phyloP scores from a whole-genome alignment of 2,329 filamentous ascomycete genomes.

The Fusarium annulatum region DNA sequence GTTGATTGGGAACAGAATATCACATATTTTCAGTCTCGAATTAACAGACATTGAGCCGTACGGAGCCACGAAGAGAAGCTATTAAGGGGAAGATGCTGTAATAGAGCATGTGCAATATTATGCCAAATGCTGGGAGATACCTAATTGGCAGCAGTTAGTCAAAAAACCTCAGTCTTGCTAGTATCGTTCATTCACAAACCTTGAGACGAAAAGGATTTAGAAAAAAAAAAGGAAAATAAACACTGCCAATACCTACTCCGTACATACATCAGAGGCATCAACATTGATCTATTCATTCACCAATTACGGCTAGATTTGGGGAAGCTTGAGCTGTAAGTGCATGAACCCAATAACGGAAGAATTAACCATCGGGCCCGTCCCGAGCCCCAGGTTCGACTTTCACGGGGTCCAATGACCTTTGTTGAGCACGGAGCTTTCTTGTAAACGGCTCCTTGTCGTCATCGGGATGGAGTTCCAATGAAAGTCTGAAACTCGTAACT shows the following conservation, averaged over 20 bases:
- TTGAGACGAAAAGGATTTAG: neutral
- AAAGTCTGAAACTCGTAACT: constrained; percentile 29
- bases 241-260: neutral
- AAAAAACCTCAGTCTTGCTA: neutral
- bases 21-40: neutral
- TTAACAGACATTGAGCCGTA: neutral
- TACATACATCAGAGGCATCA: neutral
- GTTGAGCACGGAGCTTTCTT: constrained; percentile 9
- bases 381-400: neutral
- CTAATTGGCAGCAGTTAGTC: neutral
- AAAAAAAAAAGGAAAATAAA: no score
- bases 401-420: neutral
- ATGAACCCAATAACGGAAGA: constrained; percentile 31
- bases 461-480: constrained; percentile 12
- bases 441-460: constrained; percentile 11
- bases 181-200: neutral
- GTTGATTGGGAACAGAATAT: neutral
- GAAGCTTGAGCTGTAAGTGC: neutral
- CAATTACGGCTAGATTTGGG: neutral
- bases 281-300: neutral
- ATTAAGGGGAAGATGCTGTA: neutral
- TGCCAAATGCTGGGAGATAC: neutral
- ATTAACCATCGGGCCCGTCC: constrained; percentile 13
- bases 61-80: neutral
- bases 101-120: neutral